These are phyloP conservation scores for Pseudogymnoascus sp. DNA, from an alignment of 2,329 filamentous ascomycete species.

Conservation along the genomic window DNA sequence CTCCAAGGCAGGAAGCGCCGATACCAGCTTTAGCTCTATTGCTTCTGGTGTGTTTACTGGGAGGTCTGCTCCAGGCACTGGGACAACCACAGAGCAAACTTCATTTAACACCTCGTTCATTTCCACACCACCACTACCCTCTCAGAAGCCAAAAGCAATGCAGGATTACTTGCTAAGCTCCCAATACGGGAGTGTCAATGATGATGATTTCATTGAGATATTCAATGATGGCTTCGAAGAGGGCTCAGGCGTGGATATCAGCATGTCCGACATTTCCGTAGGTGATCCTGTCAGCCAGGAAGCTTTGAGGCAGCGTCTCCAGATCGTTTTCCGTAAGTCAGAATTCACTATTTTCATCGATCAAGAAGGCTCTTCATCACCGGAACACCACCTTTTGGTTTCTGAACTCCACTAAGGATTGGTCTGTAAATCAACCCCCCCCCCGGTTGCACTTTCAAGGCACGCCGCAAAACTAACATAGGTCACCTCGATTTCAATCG, in stretches of 20 bases:
- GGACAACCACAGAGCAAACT: conserved; percentile 3
- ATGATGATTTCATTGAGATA: conserved; percentile 14
- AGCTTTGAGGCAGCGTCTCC: conserved; percentile 13
- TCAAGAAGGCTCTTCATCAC: neutral
- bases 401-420: neutral
- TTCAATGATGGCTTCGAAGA: conserved; percentile 7
- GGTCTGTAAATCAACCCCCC: neutral
- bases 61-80: neutral
- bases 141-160: neutral
- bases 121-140: neutral
- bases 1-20: conserved; percentile 6
- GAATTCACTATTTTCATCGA: neutral
- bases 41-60: conserved; percentile 18
- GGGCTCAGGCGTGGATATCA: neutral
- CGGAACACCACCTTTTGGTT: neutral
- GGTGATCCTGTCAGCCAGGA: conserved; percentile 7
- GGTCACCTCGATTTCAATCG: neutral
- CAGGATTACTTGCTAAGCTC: conserved; percentile 16
- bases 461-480: neutral
- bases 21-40: conserved; percentile 20
- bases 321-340: conserved; percentile 18
- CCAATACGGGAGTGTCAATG: conserved; percentile 20
- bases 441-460: neutral
- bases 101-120: conserved; percentile 14
- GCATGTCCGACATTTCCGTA: conserved; percentile 12